Evolutionary conservation across 1,284 basidiomycete species (phyloP).

Genomic region (Microstroma glucosiphilum): DNA sequence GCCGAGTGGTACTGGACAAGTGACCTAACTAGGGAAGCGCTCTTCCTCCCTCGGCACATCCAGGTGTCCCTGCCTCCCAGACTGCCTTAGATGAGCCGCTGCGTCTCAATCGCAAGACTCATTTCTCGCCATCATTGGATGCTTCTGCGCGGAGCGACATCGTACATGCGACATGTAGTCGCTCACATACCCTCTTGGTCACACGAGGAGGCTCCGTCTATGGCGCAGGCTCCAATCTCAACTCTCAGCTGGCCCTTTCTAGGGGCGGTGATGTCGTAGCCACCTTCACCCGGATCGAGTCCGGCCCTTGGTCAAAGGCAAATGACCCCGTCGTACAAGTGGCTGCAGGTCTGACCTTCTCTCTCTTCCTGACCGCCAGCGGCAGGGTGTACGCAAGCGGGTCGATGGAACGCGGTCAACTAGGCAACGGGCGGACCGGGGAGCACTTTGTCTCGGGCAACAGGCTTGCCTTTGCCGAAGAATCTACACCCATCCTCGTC

Average conservation of each 20-base stretch:
- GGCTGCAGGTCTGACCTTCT: slow-evolving; percentile 75
- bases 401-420: slow-evolving; percentile 83
- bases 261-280: slow-evolving; percentile 56
- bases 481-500: slow-evolving; percentile 55
- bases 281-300: slow-evolving; percentile 62
- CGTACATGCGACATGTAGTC: slow-evolving; percentile 72
- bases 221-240: slow-evolving; percentile 72
- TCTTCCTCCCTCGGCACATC: not conserved
- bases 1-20: slow-evolving; percentile 11
- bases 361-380: slow-evolving; percentile 68
- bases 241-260: slow-evolving; percentile 77
- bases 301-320: slow-evolving; percentile 55
- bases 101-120: slow-evolving; percentile 46
- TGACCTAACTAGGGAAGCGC: slow-evolving; percentile 41
- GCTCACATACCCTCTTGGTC: slow-evolving; percentile 74
- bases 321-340: slow-evolving; percentile 65
- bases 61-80: not conserved
- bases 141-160: slow-evolving; percentile 63
- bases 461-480: slow-evolving; percentile 61
- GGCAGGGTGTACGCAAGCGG: slow-evolving; percentile 84
- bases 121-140: slow-evolving; percentile 54
- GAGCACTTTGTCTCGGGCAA: slow-evolving; percentile 78
- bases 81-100: slow-evolving; percentile 61
- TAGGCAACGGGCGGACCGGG: slow-evolving; percentile 83
- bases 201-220: slow-evolving; percentile 74